Percentiles rank a stretch among this genome's conserved stretches.
phyloP scores from a whole-genome alignment of 2,329 filamentous ascomycete genomes.

The Fusarium liriodendri region DNA sequence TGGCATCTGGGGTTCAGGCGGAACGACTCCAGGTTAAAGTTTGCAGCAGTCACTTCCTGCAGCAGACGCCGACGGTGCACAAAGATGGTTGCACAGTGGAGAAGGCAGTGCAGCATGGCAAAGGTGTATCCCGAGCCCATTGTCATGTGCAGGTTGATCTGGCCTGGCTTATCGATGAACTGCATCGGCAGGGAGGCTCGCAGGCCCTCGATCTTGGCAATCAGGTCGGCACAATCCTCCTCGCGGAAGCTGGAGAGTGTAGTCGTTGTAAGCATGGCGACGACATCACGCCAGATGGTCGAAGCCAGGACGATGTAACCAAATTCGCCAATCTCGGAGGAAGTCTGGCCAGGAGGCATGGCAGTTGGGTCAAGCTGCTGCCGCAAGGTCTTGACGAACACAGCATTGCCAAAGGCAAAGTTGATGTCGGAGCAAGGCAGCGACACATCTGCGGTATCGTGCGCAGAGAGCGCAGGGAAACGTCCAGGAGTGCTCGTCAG shows the following conservation, averaged over 20 bases:
- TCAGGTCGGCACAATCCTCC: slow-evolving; percentile 61
- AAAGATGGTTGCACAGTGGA: slow-evolving; percentile 71
- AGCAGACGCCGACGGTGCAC: slow-evolving; percentile 69
- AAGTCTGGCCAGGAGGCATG: slow-evolving; percentile 51
- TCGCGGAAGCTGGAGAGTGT: slow-evolving; percentile 65
- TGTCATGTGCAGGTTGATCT: slow-evolving; percentile 71
- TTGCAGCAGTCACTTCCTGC: slow-evolving; percentile 65
- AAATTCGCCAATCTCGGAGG: slow-evolving; percentile 68
- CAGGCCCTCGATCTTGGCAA: slow-evolving; percentile 66
- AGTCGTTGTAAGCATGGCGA: slow-evolving; percentile 69
- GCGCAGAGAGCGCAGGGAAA: slow-evolving; percentile 65
- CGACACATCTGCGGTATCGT: slow-evolving; percentile 66
- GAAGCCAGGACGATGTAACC: slow-evolving; percentile 71
- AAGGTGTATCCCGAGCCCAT: slow-evolving; percentile 73
- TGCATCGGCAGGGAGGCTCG: slow-evolving; percentile 67
- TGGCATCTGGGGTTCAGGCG: slow-evolving; percentile 61
- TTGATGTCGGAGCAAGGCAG: slow-evolving; percentile 71
- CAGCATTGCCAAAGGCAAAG: slow-evolving; percentile 71
- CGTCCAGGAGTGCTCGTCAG: slow-evolving; percentile 71
- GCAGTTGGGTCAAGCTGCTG: slow-evolving; percentile 52
- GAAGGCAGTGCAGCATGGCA: slow-evolving; percentile 71
- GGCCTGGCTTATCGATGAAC: slow-evolving; percentile 69
- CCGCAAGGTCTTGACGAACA: slow-evolving; percentile 67
- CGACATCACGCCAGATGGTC: slow-evolving; percentile 71
- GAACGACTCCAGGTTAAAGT: slow-evolving; percentile 66